Base-by-base conservation (phyloP, 2,329 filamentous ascomycete genomes). In the Arthroderma sp. region DNA sequence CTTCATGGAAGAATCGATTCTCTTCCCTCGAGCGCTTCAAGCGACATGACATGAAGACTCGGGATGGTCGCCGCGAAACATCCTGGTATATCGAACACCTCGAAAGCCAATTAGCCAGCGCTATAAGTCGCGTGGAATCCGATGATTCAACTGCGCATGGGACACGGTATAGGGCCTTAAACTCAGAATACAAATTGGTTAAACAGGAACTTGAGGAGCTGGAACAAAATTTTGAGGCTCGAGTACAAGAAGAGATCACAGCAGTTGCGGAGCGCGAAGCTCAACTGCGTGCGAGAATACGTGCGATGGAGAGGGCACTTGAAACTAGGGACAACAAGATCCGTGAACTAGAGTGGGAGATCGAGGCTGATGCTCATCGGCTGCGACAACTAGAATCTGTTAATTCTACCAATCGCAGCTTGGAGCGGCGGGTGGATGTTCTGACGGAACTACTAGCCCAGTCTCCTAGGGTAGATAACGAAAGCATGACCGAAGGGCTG, bases 71-170 rank as follows among this genome's bases (percentile, higher is more conserved):
- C 48, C 63, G 60, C 43, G 66, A 69, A 47, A 61, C 63, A 6
- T 58, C 64, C 28, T 60, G 64, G 45, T 71, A 72, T 52, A 69
- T 72, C 48, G 68, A 71, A 41, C 68, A 71, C 53, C 63, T 73
- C 8, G 70, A 73, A 46, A 56, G 60, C 15, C 65, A 71, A 50
- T 54, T 73, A 27, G 61, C 62, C 11, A 56, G 64, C 10, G 58
- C 63, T 7, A 63, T 70, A 37, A 56, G 56, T 5, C 63, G 62
- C 44, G 51, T 66, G 32, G 60, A 64, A 22, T 57, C 62, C 10
- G 54, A 63, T 40, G 63, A 59, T 31, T 68, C 67, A n/a, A 64
- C 68, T 2, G 51, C 58, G 4, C 60, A 64, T 38, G 58, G 55
- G 22, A 53, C 61, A 15, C 65, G 59, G 50, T 52, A 68, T 45